Evolutionary conservation across 768 basidiomycete species (phyloP).

Genomic region (Tubosaeta brunneosetosa): DNA sequence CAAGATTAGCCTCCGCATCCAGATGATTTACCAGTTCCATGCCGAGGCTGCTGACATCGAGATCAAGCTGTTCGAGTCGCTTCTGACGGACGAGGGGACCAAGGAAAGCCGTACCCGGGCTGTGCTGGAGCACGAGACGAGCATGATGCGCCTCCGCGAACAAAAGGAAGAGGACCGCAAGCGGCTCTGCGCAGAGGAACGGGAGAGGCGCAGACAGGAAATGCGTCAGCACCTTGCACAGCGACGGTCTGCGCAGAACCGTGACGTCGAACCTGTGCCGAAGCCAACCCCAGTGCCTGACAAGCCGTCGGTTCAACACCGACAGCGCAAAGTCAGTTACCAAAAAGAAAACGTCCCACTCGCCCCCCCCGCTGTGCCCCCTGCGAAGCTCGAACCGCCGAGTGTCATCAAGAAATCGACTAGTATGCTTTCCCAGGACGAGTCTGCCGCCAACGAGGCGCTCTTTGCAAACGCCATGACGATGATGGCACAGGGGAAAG

Average conservation of each 20-base stretch:
- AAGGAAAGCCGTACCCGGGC: slow-evolving; percentile 27
- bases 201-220: slow-evolving; percentile 24
- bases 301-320: slow-evolving; percentile 11
- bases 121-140: slow-evolving; percentile 30
- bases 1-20: slow-evolving; percentile 30
- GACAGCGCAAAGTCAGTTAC: slow-evolving; percentile 11
- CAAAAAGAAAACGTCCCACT: slow-evolving; percentile 28
- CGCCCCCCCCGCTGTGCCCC: not conserved
- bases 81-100: slow-evolving; percentile 24
- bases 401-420: slow-evolving; percentile 22
- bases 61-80: slow-evolving; percentile 26
- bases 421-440: slow-evolving; percentile 24
- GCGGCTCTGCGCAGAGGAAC: slow-evolving; percentile 26
- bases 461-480: slow-evolving; percentile 25
- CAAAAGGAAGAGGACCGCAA: slow-evolving; percentile 31
- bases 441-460: slow-evolving; percentile 22
- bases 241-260: slow-evolving; percentile 14
- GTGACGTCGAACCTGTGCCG: slow-evolving; percentile 10
- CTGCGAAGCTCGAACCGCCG: slow-evolving; percentile 20
- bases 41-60: slow-evolving; percentile 27
- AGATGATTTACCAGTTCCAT: slow-evolving; percentile 33
- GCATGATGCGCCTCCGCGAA: slow-evolving; percentile 31
- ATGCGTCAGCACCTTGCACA: slow-evolving; percentile 18
- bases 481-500: slow-evolving; percentile 15
- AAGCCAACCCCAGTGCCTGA: slow-evolving; percentile 15